phyloP scores from a whole-genome alignment of 2,329 filamentous ascomycete species.

The Colletotrichum coccodes region DNA sequence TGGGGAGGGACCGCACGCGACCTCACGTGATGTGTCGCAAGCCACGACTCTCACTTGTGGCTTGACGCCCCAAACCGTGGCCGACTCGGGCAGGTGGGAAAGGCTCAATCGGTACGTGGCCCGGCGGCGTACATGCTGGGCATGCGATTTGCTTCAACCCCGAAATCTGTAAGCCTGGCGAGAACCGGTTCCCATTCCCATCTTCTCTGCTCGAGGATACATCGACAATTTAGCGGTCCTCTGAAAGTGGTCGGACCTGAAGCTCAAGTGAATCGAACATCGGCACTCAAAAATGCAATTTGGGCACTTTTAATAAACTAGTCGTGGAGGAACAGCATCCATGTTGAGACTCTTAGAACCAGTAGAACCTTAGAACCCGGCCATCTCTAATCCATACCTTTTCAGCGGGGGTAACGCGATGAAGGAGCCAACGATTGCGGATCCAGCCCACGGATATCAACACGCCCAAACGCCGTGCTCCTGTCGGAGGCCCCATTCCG shows the following conservation, averaged over 20 bases:
- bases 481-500: conserved; percentile 8
- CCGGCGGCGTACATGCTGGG: too few relatives aligned
- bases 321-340: neutral
- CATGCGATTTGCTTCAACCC: too few relatives aligned
- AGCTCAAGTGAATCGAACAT: neutral
- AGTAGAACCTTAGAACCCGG: neutral
- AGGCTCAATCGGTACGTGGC: neutral
- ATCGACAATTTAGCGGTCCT: too few relatives aligned
- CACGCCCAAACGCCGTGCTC: conserved; percentile 33
- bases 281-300: neutral
- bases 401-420: conserved; percentile 15
- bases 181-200: too few relatives aligned
- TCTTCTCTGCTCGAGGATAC: too few relatives aligned
- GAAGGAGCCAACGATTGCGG: conserved; percentile 14
- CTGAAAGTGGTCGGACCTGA: too few relatives aligned
- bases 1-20: neutral
- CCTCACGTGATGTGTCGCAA: neutral
- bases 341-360: conserved; percentile 16
- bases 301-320: neutral
- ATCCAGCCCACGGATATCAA: conserved; percentile 33
- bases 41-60: neutral
- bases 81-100: neutral
- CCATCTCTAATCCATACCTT: conserved; percentile 13
- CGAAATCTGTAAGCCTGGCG: too few relatives aligned
- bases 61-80: neutral